phyloP scores from a whole-genome alignment of 345 rosid genomes.

The Populus euphratica region DNA sequence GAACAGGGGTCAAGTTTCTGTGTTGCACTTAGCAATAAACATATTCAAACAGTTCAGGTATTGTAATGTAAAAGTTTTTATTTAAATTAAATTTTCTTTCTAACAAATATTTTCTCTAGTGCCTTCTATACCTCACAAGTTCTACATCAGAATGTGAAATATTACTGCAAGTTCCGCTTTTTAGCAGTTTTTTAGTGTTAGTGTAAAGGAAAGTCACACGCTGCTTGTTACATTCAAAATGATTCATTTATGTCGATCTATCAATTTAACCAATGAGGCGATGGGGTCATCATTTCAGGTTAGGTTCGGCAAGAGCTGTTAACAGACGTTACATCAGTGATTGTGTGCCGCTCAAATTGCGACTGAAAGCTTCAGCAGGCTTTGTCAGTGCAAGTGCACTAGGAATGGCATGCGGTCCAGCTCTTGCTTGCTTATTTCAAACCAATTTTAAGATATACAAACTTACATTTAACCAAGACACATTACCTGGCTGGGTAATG shows the following conservation, averaged over 20 bases:
- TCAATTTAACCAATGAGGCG: neutral
- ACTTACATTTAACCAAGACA: slow-evolving; percentile 66
- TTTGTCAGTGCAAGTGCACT: slow-evolving; percentile 99
- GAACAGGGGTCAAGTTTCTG: neutral
- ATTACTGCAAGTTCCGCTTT: no score
- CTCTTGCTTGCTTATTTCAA: slow-evolving; percentile 91
- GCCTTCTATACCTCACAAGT: neutral
- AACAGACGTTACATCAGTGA: slow-evolving; percentile 95
- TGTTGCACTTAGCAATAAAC: no score
- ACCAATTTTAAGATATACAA: slow-evolving; percentile 66
- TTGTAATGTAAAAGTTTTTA: no score
- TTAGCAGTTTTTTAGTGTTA: no score
- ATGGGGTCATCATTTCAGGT: slow-evolving; percentile 34
- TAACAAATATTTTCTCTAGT: no score
- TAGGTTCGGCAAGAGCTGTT: slow-evolving; percentile 98
- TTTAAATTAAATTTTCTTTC: no score
- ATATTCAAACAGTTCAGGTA: no score
- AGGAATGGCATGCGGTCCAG: slow-evolving; percentile 99
- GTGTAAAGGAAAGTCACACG: no score
- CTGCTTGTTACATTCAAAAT: no score
- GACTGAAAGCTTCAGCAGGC: slow-evolving; percentile 97
- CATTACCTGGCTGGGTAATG: slow-evolving; percentile 99
- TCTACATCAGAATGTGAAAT: neutral
- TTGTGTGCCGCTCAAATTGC: slow-evolving; percentile 75
- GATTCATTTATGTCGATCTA: no score